Base-by-base conservation (phyloP, 2,329 filamentous ascomycete genomes). In the Colletotrichum musae region DNA sequence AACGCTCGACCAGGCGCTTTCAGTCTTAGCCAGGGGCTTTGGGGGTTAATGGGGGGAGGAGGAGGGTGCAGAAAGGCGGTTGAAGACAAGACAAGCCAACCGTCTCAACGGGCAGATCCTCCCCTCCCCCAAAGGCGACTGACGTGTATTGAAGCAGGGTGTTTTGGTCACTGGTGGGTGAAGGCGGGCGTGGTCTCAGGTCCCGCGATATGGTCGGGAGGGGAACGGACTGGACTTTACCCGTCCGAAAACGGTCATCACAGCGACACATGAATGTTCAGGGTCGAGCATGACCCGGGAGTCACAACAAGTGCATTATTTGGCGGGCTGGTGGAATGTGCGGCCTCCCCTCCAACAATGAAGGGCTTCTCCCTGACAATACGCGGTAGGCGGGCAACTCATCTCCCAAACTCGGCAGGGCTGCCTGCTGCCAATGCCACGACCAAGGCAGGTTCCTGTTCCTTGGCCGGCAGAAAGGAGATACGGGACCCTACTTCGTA, bases 401-500 rank as follows among this genome's bases (percentile, higher is more conserved):
- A 36, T 70, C 66, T 18, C 24, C 12, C 18, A 32, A 21, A 5
- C 16, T 50, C 47, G n/a, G 12, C 21, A 12, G 18, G 18, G 21
- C 32, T 36, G 32, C 32, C 32, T 36, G 32, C 21, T 41, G 43
- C 21, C 67, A 61, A 51, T 66, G 56, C 50, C 62, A 26, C 50
- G 61, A 52, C 66, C 66, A 60, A 60, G 56, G 66, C 56, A 66
- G 57, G 62, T 60, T 58, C 45, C 62, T 47, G n/a, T 65, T 65
- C 50, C 48, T 68, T 63, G 61, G 66, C 32, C 32, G 61, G 61
- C 61, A 68, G 61, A 54, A 53, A 68, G 48, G 53, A 47, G 53
- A 65, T 45, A 56, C 56, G 62, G 52, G 62, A 61, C 51, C 56
- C 62, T 61, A 56, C 39, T 69, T 70, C 67, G 67, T 70, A 70